These are phyloP conservation scores for Hsuehochloa calcarea DNA, from an alignment of 176 grass and related monocot genomes.

Conservation along the genomic window DNA sequence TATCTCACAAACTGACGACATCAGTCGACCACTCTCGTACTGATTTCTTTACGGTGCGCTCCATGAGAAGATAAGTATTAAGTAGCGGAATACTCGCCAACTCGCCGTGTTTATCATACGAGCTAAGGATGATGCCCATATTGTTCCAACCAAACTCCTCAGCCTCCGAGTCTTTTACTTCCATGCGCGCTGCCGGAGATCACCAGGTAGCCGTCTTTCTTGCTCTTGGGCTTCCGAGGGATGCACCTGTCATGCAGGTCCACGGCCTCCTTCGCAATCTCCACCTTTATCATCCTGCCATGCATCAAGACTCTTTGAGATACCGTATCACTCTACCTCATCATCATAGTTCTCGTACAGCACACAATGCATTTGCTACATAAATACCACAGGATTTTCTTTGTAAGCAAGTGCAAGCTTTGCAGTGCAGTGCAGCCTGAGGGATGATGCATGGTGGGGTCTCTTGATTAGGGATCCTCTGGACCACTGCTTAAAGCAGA, in stretches of 20 bases:
- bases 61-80: neutral
- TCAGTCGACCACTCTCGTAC: neutral
- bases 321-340: neutral
- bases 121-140: neutral
- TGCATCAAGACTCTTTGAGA: neutral
- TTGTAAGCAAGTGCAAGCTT: neutral
- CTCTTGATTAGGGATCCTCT: neutral
- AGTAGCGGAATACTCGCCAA: neutral
- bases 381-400: neutral
- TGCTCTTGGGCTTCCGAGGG: constrained; percentile 58
- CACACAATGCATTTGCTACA: neutral
- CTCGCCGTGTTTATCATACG: neutral
- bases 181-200: constrained; percentile 36
- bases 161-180: constrained; percentile 36
- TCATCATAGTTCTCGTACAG: neutral
- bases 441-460: neutral
- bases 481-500: constrained; percentile 11
- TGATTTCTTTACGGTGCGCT: neutral
- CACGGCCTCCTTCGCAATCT: constrained; percentile 48
- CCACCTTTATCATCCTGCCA: constrained; percentile 60
- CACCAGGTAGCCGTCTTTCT: constrained; percentile 53
- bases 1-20: neutral
- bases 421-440: constrained; percentile 3
- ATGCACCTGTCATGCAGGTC: constrained; percentile 64
- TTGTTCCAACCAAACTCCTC: neutral